These are phyloP conservation scores for Elasticomyces elasticus DNA, from an alignment of 495 filamentous ascomycete genomes.

Conservation along the genomic window DNA sequence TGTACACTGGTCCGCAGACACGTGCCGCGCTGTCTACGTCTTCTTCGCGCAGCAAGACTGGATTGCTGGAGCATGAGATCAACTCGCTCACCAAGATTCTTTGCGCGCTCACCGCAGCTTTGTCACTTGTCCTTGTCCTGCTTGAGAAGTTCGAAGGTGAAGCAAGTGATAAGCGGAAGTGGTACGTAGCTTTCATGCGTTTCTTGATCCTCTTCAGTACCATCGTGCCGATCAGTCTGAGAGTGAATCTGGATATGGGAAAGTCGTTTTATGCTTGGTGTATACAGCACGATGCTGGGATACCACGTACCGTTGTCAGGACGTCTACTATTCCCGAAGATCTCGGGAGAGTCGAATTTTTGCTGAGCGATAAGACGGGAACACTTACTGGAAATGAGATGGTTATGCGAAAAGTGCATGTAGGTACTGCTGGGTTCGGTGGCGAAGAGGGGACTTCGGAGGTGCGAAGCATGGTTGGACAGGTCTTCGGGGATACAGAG, in stretches of 20 bases:
- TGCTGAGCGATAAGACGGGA: conserved; percentile 94
- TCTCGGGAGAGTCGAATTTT: conserved; percentile 87
- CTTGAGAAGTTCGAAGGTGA: conserved; percentile 63
- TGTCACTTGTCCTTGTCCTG: conserved; percentile 85
- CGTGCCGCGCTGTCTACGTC: conserved; percentile 90
- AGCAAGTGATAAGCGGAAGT: conserved; percentile 40
- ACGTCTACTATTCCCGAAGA: conserved; percentile 98
- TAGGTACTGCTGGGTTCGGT: conserved; percentile 94
- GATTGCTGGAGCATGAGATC: conserved; percentile 89
- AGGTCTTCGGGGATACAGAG: conserved; percentile 47
- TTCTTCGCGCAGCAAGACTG: conserved; percentile 80
- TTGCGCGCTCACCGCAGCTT: conserved; percentile 71
- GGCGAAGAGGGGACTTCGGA: conserved; percentile 94
- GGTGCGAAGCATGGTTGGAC: conserved; percentile 72
- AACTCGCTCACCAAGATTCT: conserved; percentile 97
- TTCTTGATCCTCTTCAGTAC: conserved; percentile 98
- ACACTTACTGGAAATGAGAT: conserved; percentile 86
- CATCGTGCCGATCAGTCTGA: conserved; percentile 92
- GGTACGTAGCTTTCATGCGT: conserved; percentile 92
- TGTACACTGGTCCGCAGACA: conserved; percentile 93
- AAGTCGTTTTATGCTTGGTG: conserved; percentile 94
- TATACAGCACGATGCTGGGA: conserved; percentile 83
- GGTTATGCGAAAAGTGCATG: conserved; percentile 95
- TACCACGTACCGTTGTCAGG: conserved; percentile 82
- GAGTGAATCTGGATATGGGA: conserved; percentile 94